Evolutionary conservation across 805 yeast species (phyloP).

Genomic region (Candida ascalaphidarum): DNA sequence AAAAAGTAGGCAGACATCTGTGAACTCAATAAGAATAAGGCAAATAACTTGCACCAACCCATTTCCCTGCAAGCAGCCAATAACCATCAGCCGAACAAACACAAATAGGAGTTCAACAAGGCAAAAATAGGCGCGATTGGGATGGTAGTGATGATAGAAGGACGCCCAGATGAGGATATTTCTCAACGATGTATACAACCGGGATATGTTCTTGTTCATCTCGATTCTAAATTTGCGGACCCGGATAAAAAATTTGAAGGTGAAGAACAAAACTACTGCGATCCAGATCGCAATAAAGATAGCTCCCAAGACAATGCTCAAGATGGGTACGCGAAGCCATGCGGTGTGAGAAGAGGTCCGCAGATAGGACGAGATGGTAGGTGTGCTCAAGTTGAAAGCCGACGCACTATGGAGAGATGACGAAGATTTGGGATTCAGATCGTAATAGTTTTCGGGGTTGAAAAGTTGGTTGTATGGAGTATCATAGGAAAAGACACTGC

Average conservation of each 20-base stretch:
- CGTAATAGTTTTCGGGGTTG: no score
- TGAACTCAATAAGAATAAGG: slow-evolving; percentile 26
- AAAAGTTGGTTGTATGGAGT: slow-evolving; percentile 16
- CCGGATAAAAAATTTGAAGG: slow-evolving; percentile 6
- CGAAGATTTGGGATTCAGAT: no score
- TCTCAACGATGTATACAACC: slow-evolving; percentile 40
- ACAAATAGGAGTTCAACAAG: slow-evolving; percentile 24
- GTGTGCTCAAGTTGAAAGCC: no score
- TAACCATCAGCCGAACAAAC: slow-evolving; percentile 28
- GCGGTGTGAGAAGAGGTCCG: no score
- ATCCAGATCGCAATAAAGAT: slow-evolving; percentile 19
- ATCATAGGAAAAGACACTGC: slow-evolving; percentile 15
- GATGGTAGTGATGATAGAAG: slow-evolving; percentile 35
- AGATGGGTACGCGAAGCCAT: no score
- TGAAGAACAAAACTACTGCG: slow-evolving; percentile 5
- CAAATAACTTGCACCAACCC: slow-evolving; percentile 38
- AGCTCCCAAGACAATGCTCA: slow-evolving; percentile 22
- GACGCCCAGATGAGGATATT: slow-evolving; percentile 40
- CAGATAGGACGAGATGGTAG: no score
- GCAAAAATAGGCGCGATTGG: slow-evolving; percentile 30
- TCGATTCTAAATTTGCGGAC: slow-evolving; percentile 9
- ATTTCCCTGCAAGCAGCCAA: slow-evolving; percentile 35
- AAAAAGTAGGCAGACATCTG: slow-evolving; percentile 14
- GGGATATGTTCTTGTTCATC: slow-evolving; percentile 12
- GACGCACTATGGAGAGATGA: no score